Evolutionary conservation across 306 rosid genomes (phyloP), one percentile per base, ranked within the genome.

Genomic region (Astragalus membranaceus): DNA sequence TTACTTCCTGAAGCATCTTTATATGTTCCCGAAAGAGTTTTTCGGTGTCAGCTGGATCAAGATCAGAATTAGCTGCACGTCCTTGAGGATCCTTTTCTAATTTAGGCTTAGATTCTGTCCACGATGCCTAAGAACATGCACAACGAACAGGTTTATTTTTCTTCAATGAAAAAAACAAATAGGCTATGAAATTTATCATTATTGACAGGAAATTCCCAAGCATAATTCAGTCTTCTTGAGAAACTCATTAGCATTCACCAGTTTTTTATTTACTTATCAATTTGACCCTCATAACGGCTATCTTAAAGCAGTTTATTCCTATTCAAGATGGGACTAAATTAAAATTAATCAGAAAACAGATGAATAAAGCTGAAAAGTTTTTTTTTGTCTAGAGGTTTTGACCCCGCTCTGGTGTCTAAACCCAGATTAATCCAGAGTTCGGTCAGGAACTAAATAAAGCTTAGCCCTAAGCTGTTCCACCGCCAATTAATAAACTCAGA

Each of bases 1-100:
- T 85, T 81, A 94, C 98, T 85, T 94, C 97, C 67, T 90, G 84
- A 79, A 94, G 91, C 96, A 82, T 88, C 88, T 87, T 94, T 50
- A 88, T 62, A 63, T 94, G 97, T 64, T 94, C 98, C 46, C 96
- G 81, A 67, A 94, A 94, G 75, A 88, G 87, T 77, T 87, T 94
- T 81, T 94, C 98, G 23, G 80, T 84, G 76, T 94, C 98, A 49
- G 91, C 80, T 60, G 83, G 67, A 83, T 83, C 96, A 23, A 94
- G 82, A 65, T 88, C 98, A 23, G 89, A 54, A 73, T 94, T 88
- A 49, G 88, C 67, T 56, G 96, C 92, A 57, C 97, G 98, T 37
- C 90, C 87, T 80, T 94, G 97, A 4, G 96, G 86, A 76, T 94
- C 98, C 81, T 88, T 94, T 55, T 90, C 96, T 79, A 90, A 53